A percentile compares a stretch with the other conserved stretches of the same genome.
Evolutionary conservation across 2,329 filamentous ascomycete species (phyloP).

Genomic region (Pezicula radicicola): DNA sequence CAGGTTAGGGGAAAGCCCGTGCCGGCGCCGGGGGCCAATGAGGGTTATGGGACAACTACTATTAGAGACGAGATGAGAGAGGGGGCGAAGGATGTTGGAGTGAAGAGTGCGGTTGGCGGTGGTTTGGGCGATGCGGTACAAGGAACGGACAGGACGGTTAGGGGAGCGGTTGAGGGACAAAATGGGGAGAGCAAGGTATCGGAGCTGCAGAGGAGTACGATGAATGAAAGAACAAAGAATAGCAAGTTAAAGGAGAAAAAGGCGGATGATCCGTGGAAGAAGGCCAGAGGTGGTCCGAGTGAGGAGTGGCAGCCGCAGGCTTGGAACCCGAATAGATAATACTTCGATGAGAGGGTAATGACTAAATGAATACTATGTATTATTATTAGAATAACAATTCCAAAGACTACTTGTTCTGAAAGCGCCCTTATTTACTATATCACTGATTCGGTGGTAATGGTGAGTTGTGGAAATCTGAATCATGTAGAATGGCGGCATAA

Average conservation of each 20-base stretch:
- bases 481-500: no score
- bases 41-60: slow-evolving; percentile 4
- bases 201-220: slow-evolving; percentile 2
- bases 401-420: no score
- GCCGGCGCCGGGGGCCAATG: slow-evolving; percentile 23
- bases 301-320: slow-evolving; percentile 51
- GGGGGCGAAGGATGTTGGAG: not conserved
- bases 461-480: no score
- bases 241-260: slow-evolving; percentile 10
- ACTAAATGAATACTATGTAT: no score
- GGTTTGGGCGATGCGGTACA: not conserved
- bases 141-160: slow-evolving; percentile 1
- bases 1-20: slow-evolving; percentile 21
- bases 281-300: slow-evolving; percentile 50
- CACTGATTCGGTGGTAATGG: no score
- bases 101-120: not conserved
- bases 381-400: no score
- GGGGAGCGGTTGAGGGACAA: not conserved
- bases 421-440: no score
- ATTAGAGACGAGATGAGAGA: not conserved
- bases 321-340: slow-evolving; percentile 38
- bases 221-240: not conserved
- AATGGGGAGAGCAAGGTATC: not conserved
- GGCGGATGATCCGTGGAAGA: slow-evolving; percentile 53
- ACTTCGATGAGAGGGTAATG: no score